Evolutionary conservation across 495 filamentous ascomycete genomes (phyloP).

Genomic region (Ramalina peruviana): DNA sequence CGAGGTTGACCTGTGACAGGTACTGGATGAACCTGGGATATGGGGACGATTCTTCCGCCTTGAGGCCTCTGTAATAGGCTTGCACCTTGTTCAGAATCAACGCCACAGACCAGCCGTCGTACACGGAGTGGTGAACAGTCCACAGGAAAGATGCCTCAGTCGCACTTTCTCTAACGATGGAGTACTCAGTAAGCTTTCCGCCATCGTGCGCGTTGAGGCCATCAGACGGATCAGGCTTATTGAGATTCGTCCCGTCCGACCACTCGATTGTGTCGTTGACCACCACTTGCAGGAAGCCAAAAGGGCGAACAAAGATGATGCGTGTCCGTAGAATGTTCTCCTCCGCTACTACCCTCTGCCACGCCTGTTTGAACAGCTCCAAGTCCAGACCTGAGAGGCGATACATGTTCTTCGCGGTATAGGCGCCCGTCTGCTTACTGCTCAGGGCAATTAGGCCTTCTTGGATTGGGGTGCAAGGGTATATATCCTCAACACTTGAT

Average conservation of each 20-base stretch:
- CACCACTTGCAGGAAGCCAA: conserved; percentile 38
- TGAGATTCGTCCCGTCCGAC: neutral
- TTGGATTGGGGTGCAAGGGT: conserved; percentile 43
- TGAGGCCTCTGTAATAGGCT: conserved; percentile 18
- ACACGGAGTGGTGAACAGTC: conserved; percentile 54
- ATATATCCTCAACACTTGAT: conserved; percentile 33
- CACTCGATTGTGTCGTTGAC: conserved; percentile 22
- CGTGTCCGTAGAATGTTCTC: conserved; percentile 29
- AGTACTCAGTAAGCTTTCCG: conserved; percentile 38
- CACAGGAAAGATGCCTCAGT: conserved; percentile 36
- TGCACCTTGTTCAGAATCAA: conserved; percentile 42
- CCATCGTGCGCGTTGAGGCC: conserved; percentile 17
- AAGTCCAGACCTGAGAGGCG: conserved; percentile 30
- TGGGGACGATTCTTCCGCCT: conserved; percentile 20
- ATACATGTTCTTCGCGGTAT: conserved; percentile 28
- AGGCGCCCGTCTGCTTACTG: conserved; percentile 25
- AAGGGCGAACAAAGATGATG: conserved; percentile 25
- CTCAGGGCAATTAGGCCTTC: conserved; percentile 37
- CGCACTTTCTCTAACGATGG: conserved; percentile 28
- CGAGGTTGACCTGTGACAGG: conserved; percentile 23
- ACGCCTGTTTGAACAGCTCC: conserved; percentile 30
- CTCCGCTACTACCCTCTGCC: conserved; percentile 23
- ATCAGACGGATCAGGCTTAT: neutral
- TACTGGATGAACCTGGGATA: conserved; percentile 28
- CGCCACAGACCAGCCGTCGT: conserved; percentile 53